Evolutionary conservation across 768 basidiomycete genomes (phyloP), one percentile per base, ranked within the genome.

Genomic region (Candolleomyces efflorescens): DNA sequence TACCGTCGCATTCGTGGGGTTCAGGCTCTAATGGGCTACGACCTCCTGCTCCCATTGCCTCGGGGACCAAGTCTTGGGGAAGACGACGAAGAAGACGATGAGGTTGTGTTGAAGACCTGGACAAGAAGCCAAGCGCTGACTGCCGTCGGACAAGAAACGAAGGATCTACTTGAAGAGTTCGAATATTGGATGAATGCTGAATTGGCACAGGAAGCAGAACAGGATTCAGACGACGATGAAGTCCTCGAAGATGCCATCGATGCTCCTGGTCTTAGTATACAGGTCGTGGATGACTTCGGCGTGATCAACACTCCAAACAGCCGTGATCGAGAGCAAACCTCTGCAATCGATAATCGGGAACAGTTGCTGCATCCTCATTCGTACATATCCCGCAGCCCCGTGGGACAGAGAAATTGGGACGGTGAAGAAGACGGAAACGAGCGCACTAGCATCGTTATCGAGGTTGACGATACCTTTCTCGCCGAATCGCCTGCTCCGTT

Each of bases 11-110:
- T 90, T 23, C 75, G 88, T 18, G 67, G 79, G 2, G 84, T 87
- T 22, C 88, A 89, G 69, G 73, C 72, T 12, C 78, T 75, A 53
- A 78, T 89, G 77, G 87, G 88, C 2, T 90, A 89, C 67, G 74
- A 79, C 15, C 67, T 73, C 3, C 68, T 88, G 26, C 70, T 89
- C 7, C 84, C 85, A 11, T 60, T 81, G 46, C 77, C 77, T 9
- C 43, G 10, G 41, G 48, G 15, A 7, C 24, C 47, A 13, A 49
- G 47, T 6, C 55, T 65, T 22, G 66, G 65, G 26, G 67, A 65
- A 38, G 65, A 66, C 5, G 71, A 68, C 5, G 62, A 59, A 12
- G 72, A 77, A 18, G 68, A 58, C n/a, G 73, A 77, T 20, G 71
- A 77, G 47, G 67, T 69, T 41, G 66, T 67, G 46, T 64, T 69